Evolutionary conservation across 108 stramenopile genomes (phyloP).

Genomic region (Pseudonitzschia pungens): DNA sequence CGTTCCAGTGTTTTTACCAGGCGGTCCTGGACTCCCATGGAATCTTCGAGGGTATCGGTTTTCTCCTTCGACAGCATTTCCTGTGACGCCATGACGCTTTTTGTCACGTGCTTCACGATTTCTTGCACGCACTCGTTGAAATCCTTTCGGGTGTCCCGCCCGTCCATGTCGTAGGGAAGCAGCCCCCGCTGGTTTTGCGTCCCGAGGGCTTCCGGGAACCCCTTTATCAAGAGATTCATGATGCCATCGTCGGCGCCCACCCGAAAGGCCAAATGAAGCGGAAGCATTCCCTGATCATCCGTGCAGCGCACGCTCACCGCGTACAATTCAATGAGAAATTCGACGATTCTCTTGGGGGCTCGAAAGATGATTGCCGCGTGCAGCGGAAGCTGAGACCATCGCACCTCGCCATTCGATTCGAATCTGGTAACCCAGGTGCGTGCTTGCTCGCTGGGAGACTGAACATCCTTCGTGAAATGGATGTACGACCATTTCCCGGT

Average conservation of each 20-base stretch:
- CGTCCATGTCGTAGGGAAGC: conserved; percentile 24
- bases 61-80: neutral
- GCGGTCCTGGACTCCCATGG: neutral
- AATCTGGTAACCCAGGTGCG: conserved; percentile 79
- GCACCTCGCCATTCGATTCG: conserved; percentile 32
- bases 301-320: conserved; percentile 47
- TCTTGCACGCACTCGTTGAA: neutral
- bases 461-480: conserved; percentile 28
- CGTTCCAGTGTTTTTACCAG: neutral
- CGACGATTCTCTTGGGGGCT: conserved; percentile 41
- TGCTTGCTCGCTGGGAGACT: conserved; percentile 47
- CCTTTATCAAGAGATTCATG: conserved; percentile 51
- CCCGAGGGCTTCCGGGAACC: conserved; percentile 58
- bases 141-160: neutral
- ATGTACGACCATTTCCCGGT: conserved; percentile 37
- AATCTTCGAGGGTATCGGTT: neutral
- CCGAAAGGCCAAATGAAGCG: conserved; percentile 53
- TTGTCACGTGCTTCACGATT: neutral
- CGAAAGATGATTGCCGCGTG: conserved; percentile 57
- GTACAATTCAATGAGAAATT: conserved; percentile 38
- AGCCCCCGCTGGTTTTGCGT: conserved; percentile 48
- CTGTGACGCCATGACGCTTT: neutral
- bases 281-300: conserved; percentile 58
- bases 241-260: conserved; percentile 38
- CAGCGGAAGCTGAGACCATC: conserved; percentile 56